Base-by-base conservation (phyloP, 495 filamentous ascomycete genomes). In the Lentithecium fluviatile region DNA sequence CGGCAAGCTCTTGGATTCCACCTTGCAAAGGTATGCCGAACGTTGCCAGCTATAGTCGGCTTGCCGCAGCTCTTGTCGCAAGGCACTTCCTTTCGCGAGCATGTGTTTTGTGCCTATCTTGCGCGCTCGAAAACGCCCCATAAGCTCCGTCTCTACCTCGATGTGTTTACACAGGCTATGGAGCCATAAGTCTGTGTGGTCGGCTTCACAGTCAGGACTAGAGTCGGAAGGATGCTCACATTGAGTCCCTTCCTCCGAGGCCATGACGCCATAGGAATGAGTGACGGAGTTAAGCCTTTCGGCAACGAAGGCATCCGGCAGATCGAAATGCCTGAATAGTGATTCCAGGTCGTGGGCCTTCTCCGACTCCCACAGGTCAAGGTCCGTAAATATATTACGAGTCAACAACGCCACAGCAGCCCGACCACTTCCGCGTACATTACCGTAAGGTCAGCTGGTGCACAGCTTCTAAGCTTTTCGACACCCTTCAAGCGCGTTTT, bases 81-180 rank as follows among this genome's bases (percentile, higher is more conserved):
- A 23, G 15, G 46, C 37, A n/a, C 20, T 50, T 2, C 43, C 36
- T 34, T 37, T 19, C 13, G 32, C 38, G 21, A 32, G 43, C 24
- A n/a, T 36, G 43, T 58, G 21, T 12, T 13, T 20, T 20, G 36
- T 47, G n/a, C n/a, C 20, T 45, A 52, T 38, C 29, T 53, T 60
- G 15, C 29, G 29, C 17, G 32, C 29, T 15, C n/a, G n/a, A 12
- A 19, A 45, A 15, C 48, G 46, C 19, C 45, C 45, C 20, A 48
- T 48, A 23, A 48, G 20, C 13, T 23, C n/a, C 45, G 17, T 12
- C 13, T 58, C 46, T 46, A 59, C 37, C 15, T 58, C 34, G 40
- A 59, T 58, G 43, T 64, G 52, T 32, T 64, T 64, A 49, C 55
- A 58, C 32, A 64, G 34, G 26, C 51, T 59, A 48, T 64, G 61